Percentiles rank a stretch among this genome's conserved stretches.
Evolutionary conservation across 192 early-diverging fungal genomes (phyloP).

Genomic region (Allomyces javanicus): DNA sequence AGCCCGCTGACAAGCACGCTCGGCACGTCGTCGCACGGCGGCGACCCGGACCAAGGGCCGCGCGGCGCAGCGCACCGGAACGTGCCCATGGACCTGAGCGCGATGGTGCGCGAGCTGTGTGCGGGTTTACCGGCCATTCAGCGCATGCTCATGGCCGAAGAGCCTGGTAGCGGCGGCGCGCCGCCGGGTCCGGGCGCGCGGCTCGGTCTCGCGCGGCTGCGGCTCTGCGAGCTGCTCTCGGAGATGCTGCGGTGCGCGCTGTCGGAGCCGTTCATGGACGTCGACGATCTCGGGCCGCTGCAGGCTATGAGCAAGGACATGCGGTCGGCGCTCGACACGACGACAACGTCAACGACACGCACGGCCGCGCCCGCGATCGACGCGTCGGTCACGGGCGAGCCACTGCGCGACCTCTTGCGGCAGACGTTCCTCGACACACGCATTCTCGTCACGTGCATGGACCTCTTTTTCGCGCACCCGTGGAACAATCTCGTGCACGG

Average conservation of each 20-base stretch:
- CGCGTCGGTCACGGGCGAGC: too few species aligned
- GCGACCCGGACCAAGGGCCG: conserved; percentile 8
- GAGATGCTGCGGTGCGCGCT: conserved; percentile 82
- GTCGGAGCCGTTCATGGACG: too few species aligned
- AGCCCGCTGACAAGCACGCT: not conserved
- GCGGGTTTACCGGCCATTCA: conserved; percentile 56
- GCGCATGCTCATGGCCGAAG: conserved; percentile 37
- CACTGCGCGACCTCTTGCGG: too few species aligned
- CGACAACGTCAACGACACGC: too few species aligned
- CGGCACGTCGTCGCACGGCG: not conserved
- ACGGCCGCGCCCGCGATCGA: too few species aligned
- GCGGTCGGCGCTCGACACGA: too few species aligned
- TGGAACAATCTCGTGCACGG: conserved; percentile 99
- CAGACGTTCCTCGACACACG: too few species aligned
- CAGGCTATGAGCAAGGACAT: too few species aligned
- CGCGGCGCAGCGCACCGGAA: conserved; percentile 10
- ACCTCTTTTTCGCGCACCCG: conserved; percentile 79
- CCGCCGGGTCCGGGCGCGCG: conserved; percentile 44
- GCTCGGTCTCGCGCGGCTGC: conserved; percentile 82
- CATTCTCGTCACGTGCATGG: conserved; percentile 21
- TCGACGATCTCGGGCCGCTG: too few species aligned
- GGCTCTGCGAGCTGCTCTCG: conserved; percentile 94
- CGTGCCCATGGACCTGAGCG: conserved; percentile 59
- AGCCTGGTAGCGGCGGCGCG: conserved; percentile 21
- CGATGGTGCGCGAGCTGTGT: conserved; percentile 71